Evolutionary conservation across 192 early-diverging fungal genomes (phyloP).

Genomic region (Allomyces macrogynus): DNA sequence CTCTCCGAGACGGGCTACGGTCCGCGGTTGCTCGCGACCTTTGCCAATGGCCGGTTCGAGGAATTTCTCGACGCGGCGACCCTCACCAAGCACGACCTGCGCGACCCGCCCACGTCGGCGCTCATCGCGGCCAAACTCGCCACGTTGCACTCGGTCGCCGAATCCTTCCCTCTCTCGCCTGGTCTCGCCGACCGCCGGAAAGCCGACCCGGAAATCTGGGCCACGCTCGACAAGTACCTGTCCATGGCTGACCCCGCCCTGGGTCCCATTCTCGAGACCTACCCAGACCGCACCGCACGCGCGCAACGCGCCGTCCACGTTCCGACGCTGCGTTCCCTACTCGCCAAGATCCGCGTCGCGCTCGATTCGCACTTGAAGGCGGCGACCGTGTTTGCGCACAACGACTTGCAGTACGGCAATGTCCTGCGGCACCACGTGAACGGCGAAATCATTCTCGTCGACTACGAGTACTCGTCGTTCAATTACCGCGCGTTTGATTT

Average conservation of each 20-base stretch:
- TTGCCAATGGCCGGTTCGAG: constrained; percentile 70
- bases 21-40: constrained; percentile 48
- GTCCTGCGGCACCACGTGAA: constrained; percentile 42
- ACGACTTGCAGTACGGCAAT: constrained; percentile 82
- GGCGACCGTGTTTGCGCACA: constrained; percentile 70
- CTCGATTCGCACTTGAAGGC: too few species aligned
- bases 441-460: constrained; percentile 47
- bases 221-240: constrained; percentile 44
- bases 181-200: constrained; percentile 6
- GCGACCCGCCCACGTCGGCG: constrained; percentile 33
- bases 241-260: constrained; percentile 13
- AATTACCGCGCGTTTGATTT: constrained; percentile 61
- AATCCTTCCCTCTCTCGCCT: constrained; percentile 29
- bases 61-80: constrained; percentile 59
- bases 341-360: too few species aligned
- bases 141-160: constrained; percentile 50
- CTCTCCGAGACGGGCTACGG: constrained; percentile 52
- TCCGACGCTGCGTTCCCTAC: too few species aligned
- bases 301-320: neutral
- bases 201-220: constrained; percentile 39
- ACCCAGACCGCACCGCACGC: constrained; percentile 6
- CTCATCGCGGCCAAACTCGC: constrained; percentile 52
- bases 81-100: constrained; percentile 44
- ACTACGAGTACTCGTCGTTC: constrained; percentile 67
- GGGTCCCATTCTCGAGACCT: constrained; percentile 8